These are phyloP conservation scores for Clarireedia paspali DNA, from an alignment of 2,329 filamentous ascomycete species.

Conservation along the genomic window DNA sequence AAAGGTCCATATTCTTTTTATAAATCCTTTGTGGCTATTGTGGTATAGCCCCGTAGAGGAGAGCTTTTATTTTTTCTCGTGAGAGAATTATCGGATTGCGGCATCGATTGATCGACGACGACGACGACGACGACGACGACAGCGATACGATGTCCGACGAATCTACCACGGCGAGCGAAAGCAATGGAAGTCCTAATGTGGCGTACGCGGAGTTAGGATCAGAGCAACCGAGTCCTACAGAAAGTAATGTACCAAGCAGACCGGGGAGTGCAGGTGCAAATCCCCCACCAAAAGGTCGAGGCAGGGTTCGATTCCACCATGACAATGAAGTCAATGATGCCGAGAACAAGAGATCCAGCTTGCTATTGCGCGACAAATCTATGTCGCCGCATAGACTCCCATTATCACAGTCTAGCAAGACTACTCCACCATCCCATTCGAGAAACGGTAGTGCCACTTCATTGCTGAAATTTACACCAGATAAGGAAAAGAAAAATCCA, in stretches of 20 bases:
- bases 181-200: not conserved
- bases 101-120: not conserved
- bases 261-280: conserved; percentile 18
- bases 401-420: conserved; percentile 14
- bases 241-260: conserved; percentile 17
- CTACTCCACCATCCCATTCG: conserved; percentile 22
- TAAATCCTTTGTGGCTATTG: too few relatives aligned
- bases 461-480: conserved; percentile 17
- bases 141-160: not conserved
- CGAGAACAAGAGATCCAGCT: conserved; percentile 21
- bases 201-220: not conserved
- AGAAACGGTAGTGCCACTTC: conserved; percentile 20
- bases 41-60: too few relatives aligned
- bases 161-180: not conserved
- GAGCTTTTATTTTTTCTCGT: too few relatives aligned
- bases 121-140: not conserved
- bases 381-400: conserved; percentile 6
- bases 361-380: conserved; percentile 21
- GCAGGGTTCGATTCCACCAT: conserved; percentile 28
- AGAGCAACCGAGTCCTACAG: not conserved
- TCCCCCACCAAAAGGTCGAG: conserved; percentile 11
- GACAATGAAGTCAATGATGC: conserved; percentile 27
- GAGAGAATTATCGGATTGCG: too few relatives aligned
- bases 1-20: too few relatives aligned
- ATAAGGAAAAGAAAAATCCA: conserved; percentile 24